These are phyloP conservation scores for Ambrosia hybrid DNA, from an alignment of 140 eudicot species.

Conservation along the genomic window DNA sequence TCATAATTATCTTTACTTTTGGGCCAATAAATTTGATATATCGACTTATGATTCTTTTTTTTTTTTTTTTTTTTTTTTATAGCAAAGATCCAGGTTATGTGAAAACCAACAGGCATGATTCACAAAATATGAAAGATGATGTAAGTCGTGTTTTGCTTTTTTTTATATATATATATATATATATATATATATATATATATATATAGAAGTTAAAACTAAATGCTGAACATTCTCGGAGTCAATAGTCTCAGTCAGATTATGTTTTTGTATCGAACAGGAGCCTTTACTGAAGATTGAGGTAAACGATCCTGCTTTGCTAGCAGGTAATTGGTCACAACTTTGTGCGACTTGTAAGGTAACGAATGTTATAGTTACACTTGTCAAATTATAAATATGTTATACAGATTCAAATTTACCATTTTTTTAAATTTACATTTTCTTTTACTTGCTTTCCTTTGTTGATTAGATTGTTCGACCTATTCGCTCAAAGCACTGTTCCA, in stretches of 20 bases:
- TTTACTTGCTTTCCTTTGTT: constrained; percentile 4
- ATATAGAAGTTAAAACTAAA: not conserved
- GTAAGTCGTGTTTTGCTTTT: constrained; percentile 44
- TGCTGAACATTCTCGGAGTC: constrained; percentile 6
- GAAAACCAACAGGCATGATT: constrained; percentile 70
- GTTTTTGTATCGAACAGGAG: constrained; percentile 47
- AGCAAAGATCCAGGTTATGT: constrained; percentile 98
- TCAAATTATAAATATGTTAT: constrained; percentile 2
- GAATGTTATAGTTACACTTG: not conserved
- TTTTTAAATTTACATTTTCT: not conserved
- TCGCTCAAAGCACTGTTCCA: constrained; percentile 89
- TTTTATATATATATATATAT: not conserved
- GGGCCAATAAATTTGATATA: not conserved
- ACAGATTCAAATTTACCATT: not conserved
- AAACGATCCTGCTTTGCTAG: constrained; percentile 77
- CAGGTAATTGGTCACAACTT: constrained; percentile 98
- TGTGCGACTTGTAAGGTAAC: constrained; percentile 97
- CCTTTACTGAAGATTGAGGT: constrained; percentile 86
- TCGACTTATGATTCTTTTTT: constrained; percentile 20
- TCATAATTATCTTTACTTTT: not conserved
- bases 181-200: too few relatives aligned
- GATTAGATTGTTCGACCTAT: constrained; percentile 80
- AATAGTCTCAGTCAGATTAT: not conserved
- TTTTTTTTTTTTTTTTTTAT: constrained; percentile 19
- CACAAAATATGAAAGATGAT: constrained; percentile 89